Percentiles rank a stretch among this genome's conserved stretches.
Evolutionary conservation across 768 basidiomycete species (phyloP).

Genomic region (Russula lepida): DNA sequence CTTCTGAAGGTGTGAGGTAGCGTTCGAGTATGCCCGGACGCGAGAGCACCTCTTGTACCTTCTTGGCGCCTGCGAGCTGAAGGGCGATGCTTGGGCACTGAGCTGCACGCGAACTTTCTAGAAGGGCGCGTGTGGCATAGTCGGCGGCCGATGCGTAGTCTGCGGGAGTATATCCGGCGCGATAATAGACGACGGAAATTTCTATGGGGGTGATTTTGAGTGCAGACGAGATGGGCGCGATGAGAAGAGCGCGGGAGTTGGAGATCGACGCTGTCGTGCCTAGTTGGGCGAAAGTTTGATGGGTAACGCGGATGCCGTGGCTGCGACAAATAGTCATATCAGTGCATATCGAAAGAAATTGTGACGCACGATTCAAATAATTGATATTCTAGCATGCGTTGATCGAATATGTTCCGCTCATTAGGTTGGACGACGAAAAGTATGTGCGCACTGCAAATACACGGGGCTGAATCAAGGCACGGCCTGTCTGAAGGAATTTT

Average conservation of each 20-base stretch:
- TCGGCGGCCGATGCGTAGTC: conserved; percentile 63
- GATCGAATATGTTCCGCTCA: conserved; percentile 94
- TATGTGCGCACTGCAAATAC: conserved; percentile 41
- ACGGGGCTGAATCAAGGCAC: not conserved
- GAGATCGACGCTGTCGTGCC: conserved; percentile 39
- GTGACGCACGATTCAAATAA: conserved; percentile 60
- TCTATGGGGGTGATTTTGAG: conserved; percentile 38
- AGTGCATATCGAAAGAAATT: not conserved
- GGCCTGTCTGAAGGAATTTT: not conserved
- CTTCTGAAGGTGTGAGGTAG: conserved; percentile 47
- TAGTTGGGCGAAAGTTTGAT: conserved; percentile 71
- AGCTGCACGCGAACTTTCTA: conserved; percentile 80
- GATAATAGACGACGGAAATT: conserved; percentile 85
- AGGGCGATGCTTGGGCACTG: conserved; percentile 88
- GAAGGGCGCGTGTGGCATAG: conserved; percentile 64
- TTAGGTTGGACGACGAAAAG: conserved; percentile 84
- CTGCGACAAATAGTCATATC: conserved; percentile 32
- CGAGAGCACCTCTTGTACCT: conserved; percentile 84
- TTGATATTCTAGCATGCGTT: conserved; percentile 81
- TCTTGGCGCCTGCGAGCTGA: conserved; percentile 94
- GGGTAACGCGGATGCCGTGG: conserved; percentile 63
- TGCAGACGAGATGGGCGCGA: conserved; percentile 29
- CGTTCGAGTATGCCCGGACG: conserved; percentile 63
- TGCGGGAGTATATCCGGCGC: conserved; percentile 77
- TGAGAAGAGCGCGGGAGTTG: conserved; percentile 34